Conservation (phyloP, 768 basidiomycete species). For the Trametes villosa region DNA sequence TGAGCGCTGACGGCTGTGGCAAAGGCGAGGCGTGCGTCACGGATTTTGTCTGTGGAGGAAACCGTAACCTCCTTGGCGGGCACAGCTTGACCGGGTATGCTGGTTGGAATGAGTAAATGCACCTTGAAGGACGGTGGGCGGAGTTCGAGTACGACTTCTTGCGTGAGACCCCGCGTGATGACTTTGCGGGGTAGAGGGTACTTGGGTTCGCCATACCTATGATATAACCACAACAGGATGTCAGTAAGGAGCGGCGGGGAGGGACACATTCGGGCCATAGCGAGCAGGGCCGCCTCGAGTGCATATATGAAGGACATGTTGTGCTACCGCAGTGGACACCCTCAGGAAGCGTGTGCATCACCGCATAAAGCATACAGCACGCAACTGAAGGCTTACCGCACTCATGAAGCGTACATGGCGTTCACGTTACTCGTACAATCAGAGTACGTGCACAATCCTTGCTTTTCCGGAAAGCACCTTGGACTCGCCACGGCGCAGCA, state of each 20-base stretch:
- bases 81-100: slow-evolving; percentile 8
- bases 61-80: slow-evolving; percentile 17
- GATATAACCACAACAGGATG: slow-evolving; percentile 5
- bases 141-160: slow-evolving; percentile 66
- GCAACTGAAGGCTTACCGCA: no score
- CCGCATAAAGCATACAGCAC: no score
- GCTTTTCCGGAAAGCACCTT: no score
- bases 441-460: no score
- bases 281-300: not conserved
- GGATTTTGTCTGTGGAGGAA: slow-evolving; percentile 26
- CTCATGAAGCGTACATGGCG: no score
- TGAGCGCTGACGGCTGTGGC: slow-evolving; percentile 14
- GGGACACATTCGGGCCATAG: slow-evolving; percentile 5
- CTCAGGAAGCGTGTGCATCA: not conserved
- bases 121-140: slow-evolving; percentile 68
- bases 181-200: slow-evolving; percentile 68
- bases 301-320: not conserved
- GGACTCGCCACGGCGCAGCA: not conserved
- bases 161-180: slow-evolving; percentile 57
- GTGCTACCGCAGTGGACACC: not conserved
- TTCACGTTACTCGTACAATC: no score
- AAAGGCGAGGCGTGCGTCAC: slow-evolving; percentile 20
- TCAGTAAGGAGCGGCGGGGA: slow-evolving; percentile 1
- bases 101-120: slow-evolving; percentile 19
- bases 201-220: slow-evolving; percentile 72